Base-by-base conservation (phyloP, 257 asterid species). In the Solanum pennellii region DNA sequence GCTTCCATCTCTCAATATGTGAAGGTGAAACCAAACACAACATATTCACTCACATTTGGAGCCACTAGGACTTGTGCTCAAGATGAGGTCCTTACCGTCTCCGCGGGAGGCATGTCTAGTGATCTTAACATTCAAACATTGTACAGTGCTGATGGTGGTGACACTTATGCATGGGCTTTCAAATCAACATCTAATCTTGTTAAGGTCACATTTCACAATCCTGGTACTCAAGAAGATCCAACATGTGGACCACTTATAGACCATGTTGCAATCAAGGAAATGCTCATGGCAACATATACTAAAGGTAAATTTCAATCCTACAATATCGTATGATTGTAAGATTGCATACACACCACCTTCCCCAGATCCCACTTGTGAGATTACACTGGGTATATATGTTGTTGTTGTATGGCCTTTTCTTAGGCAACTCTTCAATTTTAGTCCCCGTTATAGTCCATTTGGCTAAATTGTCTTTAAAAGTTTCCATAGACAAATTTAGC, bases 11-110 rank as follows among this genome's bases (percentile, higher is more conserved):
- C 97, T 1, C 97, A 94, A 74, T 49, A 90, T 68, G 91, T 95
- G 83, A 87, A 86, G 13, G 86, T 95, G 85, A 94, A 89, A 65
- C 87, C 90, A 0, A 91, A 94, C 2, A 16, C 87, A 0, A 68
- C 62, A 41, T 94, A 94, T 83, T 84, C 92, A 8, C 89, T 95
- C 42, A 94, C 98, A 49, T 95, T 94, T 49, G 95, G 94, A 0
- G 95, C 95, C 37, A 95, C 98, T 2, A 90, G 98, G 72, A 94
- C 98, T 3, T 94, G 98, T 82, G 98, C 97, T 3, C 98, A 93
- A 52, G 95, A 95, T 10, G 98, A 94, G 92, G 94, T 73, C 86
- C 89, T 94, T 41, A 88, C 88, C 52, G 91, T 94, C 6, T 92
- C 97, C 1, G 93, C 92, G 69, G 93, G 92, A 5, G 95, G 96